A percentile compares a stretch with the other conserved stretches of the same genome.
Conservation (phyloP, 371 early-diverging fungal genomes). For the Mortierella sp. region DNA sequence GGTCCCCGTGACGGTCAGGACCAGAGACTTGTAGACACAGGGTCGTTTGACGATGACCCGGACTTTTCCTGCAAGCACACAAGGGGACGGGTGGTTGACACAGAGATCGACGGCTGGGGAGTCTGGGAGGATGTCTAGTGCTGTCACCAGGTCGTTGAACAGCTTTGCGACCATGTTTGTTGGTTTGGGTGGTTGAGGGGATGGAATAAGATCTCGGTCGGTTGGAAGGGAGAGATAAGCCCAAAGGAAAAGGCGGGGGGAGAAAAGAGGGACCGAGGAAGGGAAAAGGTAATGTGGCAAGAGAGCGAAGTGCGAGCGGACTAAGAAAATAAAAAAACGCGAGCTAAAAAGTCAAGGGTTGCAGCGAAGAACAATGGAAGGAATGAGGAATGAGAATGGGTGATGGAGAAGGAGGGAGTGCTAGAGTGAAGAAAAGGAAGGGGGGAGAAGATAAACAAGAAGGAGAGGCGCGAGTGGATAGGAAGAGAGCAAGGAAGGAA, state of each 20-base stretch:
- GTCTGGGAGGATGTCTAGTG: slow-evolving; percentile 43
- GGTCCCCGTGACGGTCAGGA: slow-evolving; percentile 34
- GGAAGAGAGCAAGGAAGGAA: background rate
- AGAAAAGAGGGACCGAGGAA: slow-evolving; percentile 12
- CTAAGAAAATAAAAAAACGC: slow-evolving; percentile 8
- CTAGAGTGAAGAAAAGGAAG: background rate
- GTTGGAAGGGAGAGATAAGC: slow-evolving; percentile 12
- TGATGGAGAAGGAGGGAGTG: background rate
- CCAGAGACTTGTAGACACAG: slow-evolving; percentile 41
- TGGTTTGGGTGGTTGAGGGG: background rate
- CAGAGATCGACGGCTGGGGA: slow-evolving; percentile 33
- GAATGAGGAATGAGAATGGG: background rate
- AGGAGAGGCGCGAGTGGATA: background rate
- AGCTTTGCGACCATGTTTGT: slow-evolving; percentile 26
- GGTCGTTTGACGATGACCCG: slow-evolving; percentile 48
- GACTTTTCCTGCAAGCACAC: slow-evolving; percentile 38
- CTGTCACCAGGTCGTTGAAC: slow-evolving; percentile 46
- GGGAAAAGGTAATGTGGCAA: background rate
- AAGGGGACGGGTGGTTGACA: slow-evolving; percentile 32
- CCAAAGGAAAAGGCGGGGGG: background rate
- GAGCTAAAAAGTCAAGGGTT: background rate
- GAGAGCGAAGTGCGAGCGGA: background rate
- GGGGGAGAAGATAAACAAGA: background rate
- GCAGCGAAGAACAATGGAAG: slow-evolving; percentile 13
- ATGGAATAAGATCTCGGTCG: background rate